These are phyloP conservation scores for Striga hermonthica DNA, from an alignment of 305 asterid genomes.

Conservation along the genomic window DNA sequence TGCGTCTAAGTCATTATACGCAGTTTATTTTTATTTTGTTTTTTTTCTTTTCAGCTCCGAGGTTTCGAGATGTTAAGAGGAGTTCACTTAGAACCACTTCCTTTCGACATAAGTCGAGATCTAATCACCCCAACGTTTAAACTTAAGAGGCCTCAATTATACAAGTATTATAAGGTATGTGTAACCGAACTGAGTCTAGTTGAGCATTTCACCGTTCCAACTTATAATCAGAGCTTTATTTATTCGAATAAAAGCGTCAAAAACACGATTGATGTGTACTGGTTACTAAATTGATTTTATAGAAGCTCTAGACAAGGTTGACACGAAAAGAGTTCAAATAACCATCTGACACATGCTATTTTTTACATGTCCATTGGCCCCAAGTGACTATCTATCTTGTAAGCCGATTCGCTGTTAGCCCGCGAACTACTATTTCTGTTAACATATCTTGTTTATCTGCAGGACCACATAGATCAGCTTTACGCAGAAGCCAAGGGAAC, in stretches of 20 bases:
- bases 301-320: too few relatives aligned
- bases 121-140: constrained; percentile 84
- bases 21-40: background rate
- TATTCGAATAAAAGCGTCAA: too few relatives aligned
- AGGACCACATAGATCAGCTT: constrained; percentile 69
- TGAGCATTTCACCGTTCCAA: too few relatives aligned
- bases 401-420: too few relatives aligned
- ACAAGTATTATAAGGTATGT: constrained; percentile 67
- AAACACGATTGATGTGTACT: too few relatives aligned
- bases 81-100: constrained; percentile 68
- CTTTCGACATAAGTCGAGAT: constrained; percentile 77
- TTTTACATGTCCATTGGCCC: too few relatives aligned
- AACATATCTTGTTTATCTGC: constrained; percentile 20
- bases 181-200: too few relatives aligned
- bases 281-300: too few relatives aligned
- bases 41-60: constrained; percentile 48
- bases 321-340: too few relatives aligned
- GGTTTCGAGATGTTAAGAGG: constrained; percentile 81
- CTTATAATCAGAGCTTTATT: too few relatives aligned
- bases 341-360: too few relatives aligned
- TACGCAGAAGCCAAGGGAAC: constrained; percentile 62
- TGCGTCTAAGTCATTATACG: background rate
- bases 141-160: constrained; percentile 82
- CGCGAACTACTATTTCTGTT: background rate
- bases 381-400: too few relatives aligned